Evolutionary conservation across 176 grass and related monocot genomes (phyloP).

Genomic region (bread wheat (Triticum aestivum)): DNA sequence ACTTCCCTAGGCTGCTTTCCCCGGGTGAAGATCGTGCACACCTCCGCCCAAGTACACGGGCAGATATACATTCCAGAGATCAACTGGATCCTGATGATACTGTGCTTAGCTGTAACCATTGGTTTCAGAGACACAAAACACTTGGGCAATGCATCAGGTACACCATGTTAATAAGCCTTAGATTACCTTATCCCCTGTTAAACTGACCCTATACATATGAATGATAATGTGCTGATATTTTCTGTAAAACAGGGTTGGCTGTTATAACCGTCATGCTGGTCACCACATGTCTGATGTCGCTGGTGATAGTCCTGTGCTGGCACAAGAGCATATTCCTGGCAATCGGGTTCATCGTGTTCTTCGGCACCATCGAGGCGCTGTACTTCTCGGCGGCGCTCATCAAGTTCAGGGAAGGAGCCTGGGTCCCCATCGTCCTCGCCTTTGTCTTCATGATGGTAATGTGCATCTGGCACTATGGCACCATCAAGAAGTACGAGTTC

Average conservation of each 20-base stretch:
- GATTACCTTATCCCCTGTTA: background rate
- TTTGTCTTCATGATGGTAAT: constrained; percentile 83
- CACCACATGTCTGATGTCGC: constrained; percentile 91
- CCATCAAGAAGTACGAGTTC: constrained; percentile 89
- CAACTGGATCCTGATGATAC: constrained; percentile 92
- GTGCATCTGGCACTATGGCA: constrained; percentile 96
- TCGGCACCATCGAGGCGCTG: constrained; percentile 85
- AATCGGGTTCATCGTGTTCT: constrained; percentile 79
- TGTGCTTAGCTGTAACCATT: constrained; percentile 86
- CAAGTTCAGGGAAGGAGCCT: constrained; percentile 88
- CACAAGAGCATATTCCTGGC: constrained; percentile 86
- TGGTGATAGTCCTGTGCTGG: constrained; percentile 96
- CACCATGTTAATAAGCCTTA: background rate
- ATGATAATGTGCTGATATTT: background rate
- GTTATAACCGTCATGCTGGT: constrained; percentile 99
- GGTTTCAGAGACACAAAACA: constrained; percentile 94
- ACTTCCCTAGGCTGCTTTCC: constrained; percentile 96
- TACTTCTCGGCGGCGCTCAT: constrained; percentile 92
- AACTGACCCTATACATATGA: constrained; percentile 1
- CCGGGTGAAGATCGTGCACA: constrained; percentile 91
- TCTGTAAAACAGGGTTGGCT: constrained; percentile 68
- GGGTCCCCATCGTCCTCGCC: constrained; percentile 76
- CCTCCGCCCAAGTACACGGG: constrained; percentile 80
- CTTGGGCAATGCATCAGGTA: constrained; percentile 96
- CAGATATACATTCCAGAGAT: constrained; percentile 99